Evolutionary conservation across 2,329 filamentous ascomycete genomes (phyloP), one percentile per base, ranked within the genome.

Genomic region (Diaporthe eres): DNA sequence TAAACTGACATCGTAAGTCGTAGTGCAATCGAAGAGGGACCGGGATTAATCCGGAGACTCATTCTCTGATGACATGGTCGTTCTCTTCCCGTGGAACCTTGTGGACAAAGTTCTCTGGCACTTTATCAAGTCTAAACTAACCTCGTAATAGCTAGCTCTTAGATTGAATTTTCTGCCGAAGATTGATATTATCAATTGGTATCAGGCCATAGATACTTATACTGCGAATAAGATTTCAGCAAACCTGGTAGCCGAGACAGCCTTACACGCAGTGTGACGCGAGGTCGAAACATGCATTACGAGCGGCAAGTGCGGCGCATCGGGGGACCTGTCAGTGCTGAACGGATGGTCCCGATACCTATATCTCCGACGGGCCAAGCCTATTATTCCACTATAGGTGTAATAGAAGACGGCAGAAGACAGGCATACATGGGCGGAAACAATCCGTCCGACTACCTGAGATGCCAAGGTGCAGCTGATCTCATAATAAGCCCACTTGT

Each of bases 321-420:
- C 34, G 34, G 25, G n/a, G n/a, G 65, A 53, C 39, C 28, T 28
- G 31, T 53, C 34, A 42, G 28, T n/a, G 17, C 17, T 6, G 31
- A 25, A 68, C 65, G 65, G 65, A 68, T 53, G 47, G 47, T 53
- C 65, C 65, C 65, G 65, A 68, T 39, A 13, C 4, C 17, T 10
- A 19, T 15, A 39, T 53, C 47, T 37, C 31, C 65, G 47, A 68
- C 13, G 22, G 15, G 9, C 61, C 15, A 39, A 53, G 49, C 31
- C 49, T n/a, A 28, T 3, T 6, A 37, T 39, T 4, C 47, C 4
- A 3, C 22, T 12, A 1, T 37, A 8, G 47, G 31, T 15, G 13
- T 31, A 7, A 34, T 17, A 22, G 4, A 7, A 34, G 47, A 15
- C n/a, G 12, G 31, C 1, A 7, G 13, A 39, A 2, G 13, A 22